Evolutionary conservation across 1,139 yeast species (phyloP), one percentile per base, ranked within the genome.

Genomic region (Scheffersomyces parashehatae): DNA sequence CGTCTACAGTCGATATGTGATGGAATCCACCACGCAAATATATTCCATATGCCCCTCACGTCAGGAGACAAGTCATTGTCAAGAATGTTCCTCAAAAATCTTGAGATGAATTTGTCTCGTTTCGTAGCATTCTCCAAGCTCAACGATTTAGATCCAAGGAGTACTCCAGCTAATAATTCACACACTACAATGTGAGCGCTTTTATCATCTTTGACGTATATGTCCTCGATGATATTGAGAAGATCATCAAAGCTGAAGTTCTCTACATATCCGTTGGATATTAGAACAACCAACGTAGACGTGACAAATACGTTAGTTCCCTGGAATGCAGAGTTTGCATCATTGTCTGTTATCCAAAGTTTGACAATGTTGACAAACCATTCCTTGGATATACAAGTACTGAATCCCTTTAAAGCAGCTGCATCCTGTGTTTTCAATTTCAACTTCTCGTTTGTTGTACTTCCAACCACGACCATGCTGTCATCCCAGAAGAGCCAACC

Each of bases 401-500:
- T 82, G 48, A 88, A 72, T 0, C 60, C 56, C 2, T 52, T 49
- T 30, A 88, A 53, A 0, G 80, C 68, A 3, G 55, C 54, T 0
- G 49, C 44, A 45, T 84, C 85, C 4, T 56, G 44, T 0, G 64
- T 68, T 4, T 59, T 62, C 32, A 81, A 66, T 9, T 64, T 56
- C 28, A 77, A 52, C 2, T 51, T 41, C 28, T 50, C 48, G 6
- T 50, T 47, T 1, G 66, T 62, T 6, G 59, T 56, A 3, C 62
- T 59, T 14, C 67, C 63, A 10, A 79, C 70, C 1, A 79, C 95
- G 29, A 64, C 59, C 65, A 88, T 60, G 0, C 65, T 50, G 9
- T 78, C 66, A 13, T 85, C 88, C 96, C 97, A 89, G 40, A 85
- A 84, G 13, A 88, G 65, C 85, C 95, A 88, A 0, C 97, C 96